Percentiles rank a stretch among this genome's conserved stretches.
Conservation (phyloP, 2,329 filamentous ascomycete species). For the Endoconidiophora laricicola region DNA sequence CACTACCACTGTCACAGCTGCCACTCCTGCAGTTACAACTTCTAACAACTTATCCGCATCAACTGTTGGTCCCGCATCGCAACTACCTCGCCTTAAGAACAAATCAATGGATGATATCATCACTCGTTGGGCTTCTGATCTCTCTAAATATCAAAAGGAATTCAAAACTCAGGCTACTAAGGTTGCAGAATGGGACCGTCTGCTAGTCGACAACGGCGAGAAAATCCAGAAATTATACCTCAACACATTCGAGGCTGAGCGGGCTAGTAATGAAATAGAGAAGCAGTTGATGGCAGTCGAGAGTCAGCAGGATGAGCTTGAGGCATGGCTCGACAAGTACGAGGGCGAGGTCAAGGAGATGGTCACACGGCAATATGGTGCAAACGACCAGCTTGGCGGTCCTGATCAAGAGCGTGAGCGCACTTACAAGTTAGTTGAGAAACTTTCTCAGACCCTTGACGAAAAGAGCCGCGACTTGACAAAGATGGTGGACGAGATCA, state of each 20-base stretch:
- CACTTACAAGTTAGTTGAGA: conserved; percentile 92
- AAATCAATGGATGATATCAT: conserved; percentile 99
- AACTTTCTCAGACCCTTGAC: conserved; percentile 74
- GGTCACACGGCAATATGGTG: conserved; percentile 63
- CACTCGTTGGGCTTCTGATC: conserved; percentile 85
- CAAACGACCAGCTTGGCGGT: conserved; percentile 59
- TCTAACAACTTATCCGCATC: conserved; percentile 45
- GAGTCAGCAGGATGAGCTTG: conserved; percentile 80
- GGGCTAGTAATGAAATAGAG: conserved; percentile 85
- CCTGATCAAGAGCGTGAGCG: conserved; percentile 91
- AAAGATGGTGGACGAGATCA: conserved; percentile 98
- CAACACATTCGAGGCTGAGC: conserved; percentile 83
- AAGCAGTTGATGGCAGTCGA: conserved; percentile 79
- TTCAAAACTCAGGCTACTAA: conserved; percentile 82
- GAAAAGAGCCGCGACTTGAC: conserved; percentile 85
- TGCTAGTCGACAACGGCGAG: conserved; percentile 82
- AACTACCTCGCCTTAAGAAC: conserved; percentile 83
- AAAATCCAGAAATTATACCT: conserved; percentile 90
- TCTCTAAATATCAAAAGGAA: conserved; percentile 91
- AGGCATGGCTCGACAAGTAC: conserved; percentile 76
- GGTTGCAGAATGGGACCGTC: conserved; percentile 79
- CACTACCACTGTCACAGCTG: conserved; percentile 21
- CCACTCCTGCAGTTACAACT: conserved; percentile 20
- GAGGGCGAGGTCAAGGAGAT: conserved; percentile 83
- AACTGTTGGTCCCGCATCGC: conserved; percentile 64